Percentiles rank a stretch among this genome's conserved stretches.
phyloP scores from a whole-genome alignment of 1,284 basidiomycete species.

The Rhodotorula glutinis region DNA sequence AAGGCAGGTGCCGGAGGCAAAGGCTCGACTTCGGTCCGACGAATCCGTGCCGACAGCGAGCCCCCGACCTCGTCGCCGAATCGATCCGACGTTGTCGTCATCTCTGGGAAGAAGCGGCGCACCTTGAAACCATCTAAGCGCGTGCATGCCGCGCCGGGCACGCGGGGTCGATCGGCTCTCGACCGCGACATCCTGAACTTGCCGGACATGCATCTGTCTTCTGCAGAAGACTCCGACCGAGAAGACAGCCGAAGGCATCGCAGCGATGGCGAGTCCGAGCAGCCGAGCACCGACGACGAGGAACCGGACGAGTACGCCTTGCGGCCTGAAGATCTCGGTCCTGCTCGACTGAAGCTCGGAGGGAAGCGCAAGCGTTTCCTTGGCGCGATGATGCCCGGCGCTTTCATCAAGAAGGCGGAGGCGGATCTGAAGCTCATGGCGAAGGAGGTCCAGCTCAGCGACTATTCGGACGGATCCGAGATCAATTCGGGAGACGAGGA shows the following conservation, averaged over 20 bases:
- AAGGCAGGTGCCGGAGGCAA: too few species aligned
- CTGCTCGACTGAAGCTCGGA: constrained; percentile 27
- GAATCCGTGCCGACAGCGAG: constrained; percentile 24
- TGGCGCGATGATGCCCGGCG: constrained; percentile 42
- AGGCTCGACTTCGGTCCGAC: neutral
- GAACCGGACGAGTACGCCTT: constrained; percentile 1
- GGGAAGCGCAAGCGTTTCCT: constrained; percentile 34
- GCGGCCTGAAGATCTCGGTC: neutral
- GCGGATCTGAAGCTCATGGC: constrained; percentile 42
- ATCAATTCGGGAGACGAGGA: constrained; percentile 38
- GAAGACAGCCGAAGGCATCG: neutral
- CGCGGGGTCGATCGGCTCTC: neutral
- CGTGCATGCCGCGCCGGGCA: neutral
- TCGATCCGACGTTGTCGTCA: neutral
- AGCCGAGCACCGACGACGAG: neutral
- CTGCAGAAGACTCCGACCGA: neutral
- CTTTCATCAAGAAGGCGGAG: constrained; percentile 41
- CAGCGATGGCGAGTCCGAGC: constrained; percentile 11
- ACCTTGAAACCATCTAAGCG: neutral
- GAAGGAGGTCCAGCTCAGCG: constrained; percentile 26
- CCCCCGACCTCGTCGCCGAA: constrained; percentile 20
- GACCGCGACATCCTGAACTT: constrained; percentile 22
- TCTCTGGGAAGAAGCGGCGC: neutral
- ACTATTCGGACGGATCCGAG: constrained; percentile 19
- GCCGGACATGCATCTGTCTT: neutral